These are phyloP conservation scores for Ascochyta rabiei DNA, from an alignment of 2,329 filamentous ascomycete species.

Conservation along the genomic window DNA sequence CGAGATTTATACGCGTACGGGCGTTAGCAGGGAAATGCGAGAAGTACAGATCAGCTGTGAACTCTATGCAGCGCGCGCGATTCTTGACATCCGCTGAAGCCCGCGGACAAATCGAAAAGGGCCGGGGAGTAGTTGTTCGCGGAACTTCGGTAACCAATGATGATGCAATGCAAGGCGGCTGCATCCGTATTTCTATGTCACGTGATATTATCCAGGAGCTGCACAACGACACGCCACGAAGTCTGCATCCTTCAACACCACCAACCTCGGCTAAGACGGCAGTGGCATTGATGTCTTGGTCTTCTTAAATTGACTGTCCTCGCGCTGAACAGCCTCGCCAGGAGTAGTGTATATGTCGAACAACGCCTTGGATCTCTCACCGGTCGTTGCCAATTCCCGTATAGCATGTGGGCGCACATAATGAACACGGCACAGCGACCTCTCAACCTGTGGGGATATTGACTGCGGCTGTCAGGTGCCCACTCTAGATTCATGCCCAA, in stretches of 20 bases:
- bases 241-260: background rate
- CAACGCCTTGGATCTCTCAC: background rate
- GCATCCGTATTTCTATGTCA: conserved; percentile 9
- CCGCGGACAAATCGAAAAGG: conserved; percentile 11
- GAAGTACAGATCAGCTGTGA: background rate
- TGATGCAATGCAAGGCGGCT: conserved; percentile 11
- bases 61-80: conserved; percentile 12
- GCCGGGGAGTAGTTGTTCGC: conserved; percentile 4
- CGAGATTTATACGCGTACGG: background rate
- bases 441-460: background rate
- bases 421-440: background rate
- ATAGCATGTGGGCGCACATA: background rate
- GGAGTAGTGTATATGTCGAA: background rate
- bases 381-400: background rate
- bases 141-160: conserved; percentile 8
- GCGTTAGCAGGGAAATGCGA: background rate
- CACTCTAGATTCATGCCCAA: background rate
- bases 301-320: background rate
- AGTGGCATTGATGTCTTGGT: conserved; percentile 1
- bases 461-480: conserved; percentile 4
- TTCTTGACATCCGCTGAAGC: conserved; percentile 14
- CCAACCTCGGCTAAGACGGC: background rate
- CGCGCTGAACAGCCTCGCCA: conserved; percentile 7
- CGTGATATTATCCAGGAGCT: conserved; percentile 3
- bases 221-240: background rate